A percentile compares a stretch with the other conserved stretches of the same genome.
Evolutionary conservation across 495 filamentous ascomycete genomes (phyloP).

Genomic region (Penicillium angulare): DNA sequence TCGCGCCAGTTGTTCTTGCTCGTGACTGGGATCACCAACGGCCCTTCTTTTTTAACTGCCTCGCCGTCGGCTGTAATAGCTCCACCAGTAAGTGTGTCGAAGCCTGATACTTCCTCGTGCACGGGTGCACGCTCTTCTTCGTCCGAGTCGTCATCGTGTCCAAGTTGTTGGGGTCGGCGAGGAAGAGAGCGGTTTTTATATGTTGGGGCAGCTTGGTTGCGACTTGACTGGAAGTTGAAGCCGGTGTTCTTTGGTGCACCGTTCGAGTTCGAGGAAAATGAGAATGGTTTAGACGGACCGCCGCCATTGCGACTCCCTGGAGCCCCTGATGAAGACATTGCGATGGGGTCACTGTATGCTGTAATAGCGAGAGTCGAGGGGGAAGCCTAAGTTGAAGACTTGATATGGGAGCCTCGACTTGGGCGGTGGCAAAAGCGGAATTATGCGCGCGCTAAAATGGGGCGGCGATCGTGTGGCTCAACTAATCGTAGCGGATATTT

Average conservation of each 20-base stretch:
- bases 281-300: constrained; percentile 29
- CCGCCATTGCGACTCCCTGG: constrained; percentile 5
- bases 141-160: constrained; percentile 48
- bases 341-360: neutral
- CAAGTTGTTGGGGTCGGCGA: constrained; percentile 36
- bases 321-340: constrained; percentile 21
- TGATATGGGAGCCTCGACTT: constrained; percentile 13
- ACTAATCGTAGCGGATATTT: too few relatives aligned
- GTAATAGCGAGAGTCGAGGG: neutral
- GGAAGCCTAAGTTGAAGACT: neutral
- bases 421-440: constrained; percentile 25
- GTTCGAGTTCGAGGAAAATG: constrained; percentile 27
- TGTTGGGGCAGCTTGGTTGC: constrained; percentile 14
- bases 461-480: too few relatives aligned
- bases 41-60: constrained; percentile 34
- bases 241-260: constrained; percentile 29
- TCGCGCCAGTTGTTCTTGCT: constrained; percentile 74
- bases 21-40: constrained; percentile 63
- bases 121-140: constrained; percentile 38
- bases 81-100: constrained; percentile 56
- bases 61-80: constrained; percentile 45
- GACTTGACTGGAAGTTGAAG: constrained; percentile 35
- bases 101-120: constrained; percentile 56
- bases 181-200: constrained; percentile 25
- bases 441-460: constrained; percentile 13